Evolutionary conservation across 805 yeast species (phyloP).

Genomic region (Pichia cabralensis): DNA sequence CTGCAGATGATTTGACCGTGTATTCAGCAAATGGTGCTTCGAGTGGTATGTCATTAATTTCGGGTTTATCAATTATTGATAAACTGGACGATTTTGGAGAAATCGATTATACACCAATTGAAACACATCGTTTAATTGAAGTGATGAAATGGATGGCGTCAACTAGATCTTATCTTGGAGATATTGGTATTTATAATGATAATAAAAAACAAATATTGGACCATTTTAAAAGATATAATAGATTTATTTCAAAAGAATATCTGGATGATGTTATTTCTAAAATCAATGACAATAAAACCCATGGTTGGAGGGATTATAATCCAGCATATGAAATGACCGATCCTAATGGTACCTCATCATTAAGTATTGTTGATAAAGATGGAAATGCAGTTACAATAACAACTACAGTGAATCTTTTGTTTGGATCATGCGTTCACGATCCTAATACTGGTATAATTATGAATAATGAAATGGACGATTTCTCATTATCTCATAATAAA

Average conservation of each 20-base stretch:
- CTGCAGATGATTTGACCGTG: constrained; percentile 24
- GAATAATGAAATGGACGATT: constrained; percentile 93
- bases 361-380: constrained; percentile 63
- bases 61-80: constrained; percentile 49
- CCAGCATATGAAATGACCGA: constrained; percentile 71
- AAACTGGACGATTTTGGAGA: constrained; percentile 18
- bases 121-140: constrained; percentile 66
- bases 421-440: constrained; percentile 80
- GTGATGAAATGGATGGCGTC: constrained; percentile 92
- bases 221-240: constrained; percentile 30
- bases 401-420: constrained; percentile 74
- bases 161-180: constrained; percentile 81
- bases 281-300: constrained; percentile 49
- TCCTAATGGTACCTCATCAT: constrained; percentile 89
- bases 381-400: constrained; percentile 82
- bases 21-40: constrained; percentile 64
- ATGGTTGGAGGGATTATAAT: constrained; percentile 60
- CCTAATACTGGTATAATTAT: constrained; percentile 71
- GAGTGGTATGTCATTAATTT: constrained; percentile 38
- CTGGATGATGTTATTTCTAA: constrained; percentile 35
- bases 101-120: constrained; percentile 36
- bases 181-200: constrained; percentile 27
- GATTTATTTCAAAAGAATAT: constrained; percentile 49
- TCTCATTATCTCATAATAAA: constrained; percentile 56
- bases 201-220: constrained; percentile 17